These are phyloP conservation scores for Sorghum bicolor DNA, from an alignment of 176 grass and related monocot genomes.

Conservation along the genomic window Sorghum_bicolor_NCBIv3 NC_012870.2:75573501-75574000, in stretches of 20 bases:
- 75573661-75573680: conserved; percentile 15
- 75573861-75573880: neutral
- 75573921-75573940: neutral
- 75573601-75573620: conserved; percentile 69
- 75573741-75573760: neutral
- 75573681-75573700: conserved; percentile 36
- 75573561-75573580: conserved; percentile 51
- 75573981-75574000: conserved; percentile 6
- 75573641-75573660: conserved; percentile 42
- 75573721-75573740: neutral
- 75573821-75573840: conserved; percentile 8
- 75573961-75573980: neutral
- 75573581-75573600: conserved; percentile 71
- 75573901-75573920: neutral
- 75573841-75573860: conserved; percentile 14
- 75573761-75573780: conserved; percentile 5
- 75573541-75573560: conserved; percentile 15
- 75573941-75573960: neutral
- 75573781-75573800: neutral
- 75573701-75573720: conserved; percentile 51
- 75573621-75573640: conserved; percentile 50
- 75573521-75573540: conserved; percentile 13
- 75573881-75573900: neutral
- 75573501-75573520: conserved; percentile 20
- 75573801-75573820: neutral